Evolutionary conservation across 2,329 filamentous ascomycete species (phyloP), one percentile per base, ranked within the genome.

Genomic region (Colletotrichum somersetense): DNA sequence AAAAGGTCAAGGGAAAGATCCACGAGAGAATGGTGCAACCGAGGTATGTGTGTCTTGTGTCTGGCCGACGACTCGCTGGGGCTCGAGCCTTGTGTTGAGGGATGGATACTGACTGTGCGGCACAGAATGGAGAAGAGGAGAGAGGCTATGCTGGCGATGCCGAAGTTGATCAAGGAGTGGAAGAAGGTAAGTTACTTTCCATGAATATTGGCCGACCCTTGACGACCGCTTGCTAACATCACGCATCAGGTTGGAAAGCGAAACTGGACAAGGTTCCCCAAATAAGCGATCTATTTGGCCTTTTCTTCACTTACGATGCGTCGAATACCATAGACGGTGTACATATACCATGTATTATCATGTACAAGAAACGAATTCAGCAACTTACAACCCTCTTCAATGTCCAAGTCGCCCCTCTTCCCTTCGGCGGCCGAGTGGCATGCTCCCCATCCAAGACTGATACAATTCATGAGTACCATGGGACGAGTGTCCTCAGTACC

Each of bases 61-160:
- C 20, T 52, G 53, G 53, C 20, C 33, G 33, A 12, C 46, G 18
- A 26, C n/a, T 42, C 1, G 30, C 7, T n/a, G 10, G 44, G 46
- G 20, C 26, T 20, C 16, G 42, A 6, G 16, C 12, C 35, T 42
- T 10, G 11, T 35, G 20, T 50, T 52, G 66, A 16, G 23, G 16
- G 6, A 63, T 6, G 20, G 23, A 5, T 75, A 74, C 81, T 86
- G 75, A 85, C 78, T 62, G 44, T 63, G 46, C 66, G 71, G 38
- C 67, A 73, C 79, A 93, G 92, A 83, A 89, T 98, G 88, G 94
- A 97, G 81, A 91, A 93, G 85, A 91, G 95, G 84, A 93, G 92
- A 88, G 89, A 93, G 82, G 96, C 96, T 72, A 98, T 98, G 94
- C 83, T 97, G 85, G 91, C 92, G 72, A 99, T 99, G 96, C 95